Evolutionary conservation across 2,329 filamentous ascomycete genomes (phyloP).

Genomic region (Sordariomycetes sp.): DNA sequence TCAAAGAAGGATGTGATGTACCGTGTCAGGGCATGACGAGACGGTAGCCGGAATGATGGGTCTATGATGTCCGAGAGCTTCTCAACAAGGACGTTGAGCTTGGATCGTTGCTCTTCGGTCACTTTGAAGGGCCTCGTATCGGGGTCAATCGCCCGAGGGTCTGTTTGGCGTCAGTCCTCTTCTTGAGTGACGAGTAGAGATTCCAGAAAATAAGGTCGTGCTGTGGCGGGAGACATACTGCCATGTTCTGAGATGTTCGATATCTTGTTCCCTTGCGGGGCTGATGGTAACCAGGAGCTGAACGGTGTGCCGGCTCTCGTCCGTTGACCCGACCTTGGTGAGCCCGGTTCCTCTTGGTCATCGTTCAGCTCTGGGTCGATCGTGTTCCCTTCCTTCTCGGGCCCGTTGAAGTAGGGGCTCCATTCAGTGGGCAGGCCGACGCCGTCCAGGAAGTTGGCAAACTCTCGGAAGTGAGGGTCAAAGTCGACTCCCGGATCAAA

Average conservation of each 20-base stretch:
- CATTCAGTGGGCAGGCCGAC: conserved; percentile 26
- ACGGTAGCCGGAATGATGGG: conserved; percentile 20
- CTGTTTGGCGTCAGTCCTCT: no score
- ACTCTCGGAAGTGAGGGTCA: conserved; percentile 24
- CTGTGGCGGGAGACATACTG: no score
- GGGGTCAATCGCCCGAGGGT: conserved; percentile 8
- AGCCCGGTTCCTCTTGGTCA: conserved; percentile 7
- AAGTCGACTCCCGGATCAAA: conserved; percentile 8
- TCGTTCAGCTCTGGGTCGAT: conserved; percentile 11
- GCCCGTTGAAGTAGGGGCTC: conserved; percentile 24
- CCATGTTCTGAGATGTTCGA: conserved; percentile 3
- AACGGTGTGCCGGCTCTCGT: conserved; percentile 23
- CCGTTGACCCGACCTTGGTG: conserved; percentile 5
- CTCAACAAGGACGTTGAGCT: conserved; percentile 14
- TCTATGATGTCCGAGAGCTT: conserved; percentile 17
- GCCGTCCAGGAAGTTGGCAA: conserved; percentile 26
- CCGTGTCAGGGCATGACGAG: conserved; percentile 23
- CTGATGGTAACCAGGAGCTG: conserved; percentile 26
- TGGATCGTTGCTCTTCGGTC: conserved; percentile 22
- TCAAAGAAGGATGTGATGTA: conserved; percentile 25
- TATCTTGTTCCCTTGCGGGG: conserved; percentile 17
- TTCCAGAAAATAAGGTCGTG: no score
- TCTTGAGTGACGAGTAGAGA: no score
- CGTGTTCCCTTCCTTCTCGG: conserved; percentile 9
- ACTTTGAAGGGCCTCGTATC: conserved; percentile 15